Evolutionary conservation across 164 flowering plant genomes (phyloP).

Genomic region (Nelumbo lutea): DNA sequence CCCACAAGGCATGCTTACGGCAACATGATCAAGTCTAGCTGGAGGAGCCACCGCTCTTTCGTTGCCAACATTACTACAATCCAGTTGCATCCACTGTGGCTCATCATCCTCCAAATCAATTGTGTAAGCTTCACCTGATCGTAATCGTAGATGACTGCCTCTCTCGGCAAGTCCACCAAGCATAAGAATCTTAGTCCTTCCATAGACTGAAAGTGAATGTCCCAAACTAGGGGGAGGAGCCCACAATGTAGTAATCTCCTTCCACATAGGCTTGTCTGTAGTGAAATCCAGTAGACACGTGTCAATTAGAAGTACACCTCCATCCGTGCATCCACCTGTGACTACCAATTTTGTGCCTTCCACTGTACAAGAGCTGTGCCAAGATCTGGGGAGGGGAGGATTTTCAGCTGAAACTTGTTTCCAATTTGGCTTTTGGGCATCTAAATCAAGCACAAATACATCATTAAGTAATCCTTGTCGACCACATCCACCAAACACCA

Average conservation of each 20-base stretch:
- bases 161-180: slow-evolving; percentile 87
- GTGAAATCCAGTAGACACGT: slow-evolving; percentile 67
- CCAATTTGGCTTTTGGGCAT: slow-evolving; percentile 86
- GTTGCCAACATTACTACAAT: slow-evolving; percentile 44
- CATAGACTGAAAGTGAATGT: slow-evolving; percentile 82
- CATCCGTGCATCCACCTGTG: slow-evolving; percentile 88
- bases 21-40: slow-evolving; percentile 86
- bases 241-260: slow-evolving; percentile 65
- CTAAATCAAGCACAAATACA: slow-evolving; percentile 78
- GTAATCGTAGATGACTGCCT: slow-evolving; percentile 50
- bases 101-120: slow-evolving; percentile 70
- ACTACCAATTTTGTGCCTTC: slow-evolving; percentile 80
- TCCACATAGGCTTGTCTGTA: slow-evolving; percentile 68
- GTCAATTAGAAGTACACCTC: slow-evolving; percentile 79
- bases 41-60: slow-evolving; percentile 69
- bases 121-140: slow-evolving; percentile 77
- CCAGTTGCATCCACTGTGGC: slow-evolving; percentile 73
- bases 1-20: slow-evolving; percentile 89
- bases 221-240: slow-evolving; percentile 79
- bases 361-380: slow-evolving; percentile 90
- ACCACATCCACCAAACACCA: slow-evolving; percentile 87
- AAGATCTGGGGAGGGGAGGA: slow-evolving; percentile 80
- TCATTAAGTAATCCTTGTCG: slow-evolving; percentile 79
- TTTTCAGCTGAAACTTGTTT: slow-evolving; percentile 63
- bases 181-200: slow-evolving; percentile 68